These are phyloP conservation scores for Amphirosellinia nigrospora DNA, from an alignment of 495 filamentous ascomycete genomes.

Conservation along the genomic window DNA sequence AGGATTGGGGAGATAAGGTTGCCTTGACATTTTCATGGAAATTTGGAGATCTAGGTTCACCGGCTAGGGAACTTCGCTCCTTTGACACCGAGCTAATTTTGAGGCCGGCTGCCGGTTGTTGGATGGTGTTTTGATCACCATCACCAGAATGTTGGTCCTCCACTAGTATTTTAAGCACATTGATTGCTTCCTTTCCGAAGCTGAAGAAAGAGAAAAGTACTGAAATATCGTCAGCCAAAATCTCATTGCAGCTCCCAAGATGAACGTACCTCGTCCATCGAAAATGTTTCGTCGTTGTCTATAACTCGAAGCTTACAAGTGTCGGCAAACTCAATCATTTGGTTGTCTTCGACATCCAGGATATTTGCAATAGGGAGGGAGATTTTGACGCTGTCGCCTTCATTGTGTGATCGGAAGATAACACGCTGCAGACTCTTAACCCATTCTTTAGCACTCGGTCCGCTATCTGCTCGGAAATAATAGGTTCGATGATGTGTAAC, in stretches of 20 bases:
- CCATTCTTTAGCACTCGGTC: slow-evolving; percentile 93
- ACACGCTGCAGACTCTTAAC: slow-evolving; percentile 92
- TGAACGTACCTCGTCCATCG: slow-evolving; percentile 83
- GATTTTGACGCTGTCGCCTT: slow-evolving; percentile 96
- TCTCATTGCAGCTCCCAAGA: not conserved
- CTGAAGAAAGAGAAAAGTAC: slow-evolving; percentile 98
- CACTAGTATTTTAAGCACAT: slow-evolving; percentile 75
- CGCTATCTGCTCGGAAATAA: slow-evolving; percentile 88
- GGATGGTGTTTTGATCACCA: slow-evolving; percentile 28
- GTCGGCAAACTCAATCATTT: slow-evolving; percentile 90
- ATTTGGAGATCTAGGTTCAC: slow-evolving; percentile 49
- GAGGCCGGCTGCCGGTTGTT: slow-evolving; percentile 17
- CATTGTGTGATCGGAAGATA: slow-evolving; percentile 95
- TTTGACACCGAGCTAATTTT: slow-evolving; percentile 38
- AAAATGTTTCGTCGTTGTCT: slow-evolving; percentile 90
- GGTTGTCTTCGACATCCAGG: slow-evolving; percentile 90
- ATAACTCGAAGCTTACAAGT: slow-evolving; percentile 93
- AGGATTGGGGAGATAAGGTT: slow-evolving; percentile 63
- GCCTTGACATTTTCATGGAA: slow-evolving; percentile 68
- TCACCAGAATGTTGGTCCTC: slow-evolving; percentile 58
- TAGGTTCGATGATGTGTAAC: slow-evolving; percentile 84
- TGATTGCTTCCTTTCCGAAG: slow-evolving; percentile 82
- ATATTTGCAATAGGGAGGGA: slow-evolving; percentile 87
- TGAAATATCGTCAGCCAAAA: slow-evolving; percentile 41
- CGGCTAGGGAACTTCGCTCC: slow-evolving; percentile 23